Evolutionary conservation across 2,329 filamentous ascomycete species (phyloP).

Genomic region (Ceratocystis albifundus): DNA sequence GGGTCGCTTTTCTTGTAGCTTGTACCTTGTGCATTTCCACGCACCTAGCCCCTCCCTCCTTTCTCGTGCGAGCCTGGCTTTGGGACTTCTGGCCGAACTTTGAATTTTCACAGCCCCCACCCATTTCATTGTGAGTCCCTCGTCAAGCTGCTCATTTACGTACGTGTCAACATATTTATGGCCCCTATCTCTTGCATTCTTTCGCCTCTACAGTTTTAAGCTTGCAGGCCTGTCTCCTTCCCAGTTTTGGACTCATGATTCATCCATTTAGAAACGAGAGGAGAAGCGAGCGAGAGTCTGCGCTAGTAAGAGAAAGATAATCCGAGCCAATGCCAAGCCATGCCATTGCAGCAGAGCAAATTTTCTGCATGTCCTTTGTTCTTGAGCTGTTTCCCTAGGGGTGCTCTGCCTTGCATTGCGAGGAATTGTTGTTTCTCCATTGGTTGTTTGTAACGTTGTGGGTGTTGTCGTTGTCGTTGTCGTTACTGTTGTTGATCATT

Average conservation of each 20-base stretch:
- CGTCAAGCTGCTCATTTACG: not conserved
- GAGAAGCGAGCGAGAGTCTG: not conserved
- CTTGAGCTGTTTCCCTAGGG: too few relatives aligned
- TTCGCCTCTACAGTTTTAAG: not conserved
- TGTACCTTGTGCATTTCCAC: not conserved
- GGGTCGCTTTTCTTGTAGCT: not conserved
- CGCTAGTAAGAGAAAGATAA: slow-evolving; percentile 9
- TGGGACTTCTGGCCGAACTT: not conserved
- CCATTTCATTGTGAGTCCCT: not conserved
- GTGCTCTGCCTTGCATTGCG: too few relatives aligned
- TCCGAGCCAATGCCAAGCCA: not conserved
- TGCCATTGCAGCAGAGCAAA: slow-evolving; percentile 1
- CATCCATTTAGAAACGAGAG: not conserved
- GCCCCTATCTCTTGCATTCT: not conserved
- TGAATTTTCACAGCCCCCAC: not conserved
- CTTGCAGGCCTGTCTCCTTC: not conserved
- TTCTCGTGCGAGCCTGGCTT: not conserved
- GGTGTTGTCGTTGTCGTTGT: too few relatives aligned
- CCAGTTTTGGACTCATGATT: not conserved
- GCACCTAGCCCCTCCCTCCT: not conserved
- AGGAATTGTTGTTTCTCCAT: not conserved
- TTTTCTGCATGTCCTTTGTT: not conserved
- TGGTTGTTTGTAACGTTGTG: not conserved
- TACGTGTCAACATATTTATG: not conserved
- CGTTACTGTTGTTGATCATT: not conserved